Base-by-base conservation (phyloP, 345 rosid genomes). In the Pelargonium nanum region DNA sequence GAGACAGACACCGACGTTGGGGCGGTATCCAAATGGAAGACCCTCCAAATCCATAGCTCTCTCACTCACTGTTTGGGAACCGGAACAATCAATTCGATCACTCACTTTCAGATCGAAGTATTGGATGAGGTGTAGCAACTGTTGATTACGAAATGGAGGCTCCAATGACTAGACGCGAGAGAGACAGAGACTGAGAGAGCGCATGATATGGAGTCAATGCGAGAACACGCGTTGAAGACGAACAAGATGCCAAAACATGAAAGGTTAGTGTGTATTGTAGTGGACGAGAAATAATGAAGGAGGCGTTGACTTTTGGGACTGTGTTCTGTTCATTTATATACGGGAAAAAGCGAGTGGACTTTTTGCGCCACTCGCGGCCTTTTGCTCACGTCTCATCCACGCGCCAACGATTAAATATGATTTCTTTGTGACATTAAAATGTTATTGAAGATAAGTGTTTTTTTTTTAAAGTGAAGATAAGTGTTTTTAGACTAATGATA, bases 1-100 rank as follows among this genome's bases (percentile, higher is more conserved):
- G 75, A 93, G 91, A 69, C 96, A 87, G 73, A 93, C 88, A 63
- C 99, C 99, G 70, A 93, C 95, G 81, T 89, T 89, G 24, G 99
- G 97, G 68, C 99, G 97, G 71, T 93, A 93, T 57, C 99, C 97
- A 32, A 88, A 68, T 16, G 99, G 99, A 63, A 93, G 80, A 63
- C 80, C 89, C 70, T 93, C 99, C 97, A 93, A 86, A 75, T 84
- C 88, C 91, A 82, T 79, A 61, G 57, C 25, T 26, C 19, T 6
- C 58, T 5, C 23, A 20, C 25, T 19, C 4, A 13, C 55, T 50
- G 17, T 48, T 9, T 26, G 22, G 63, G 56, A 1, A 15, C 40
- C 15, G n/a, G 17, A 15, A 40, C 8, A 16, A 15, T 21, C 19
- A 20, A 19, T 19, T 3, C 15, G 9, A 20, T 5, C 15, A 20